Evolutionary conservation across 2,329 filamentous ascomycete genomes (phyloP).

Genomic region (Penicillium decumbens): DNA sequence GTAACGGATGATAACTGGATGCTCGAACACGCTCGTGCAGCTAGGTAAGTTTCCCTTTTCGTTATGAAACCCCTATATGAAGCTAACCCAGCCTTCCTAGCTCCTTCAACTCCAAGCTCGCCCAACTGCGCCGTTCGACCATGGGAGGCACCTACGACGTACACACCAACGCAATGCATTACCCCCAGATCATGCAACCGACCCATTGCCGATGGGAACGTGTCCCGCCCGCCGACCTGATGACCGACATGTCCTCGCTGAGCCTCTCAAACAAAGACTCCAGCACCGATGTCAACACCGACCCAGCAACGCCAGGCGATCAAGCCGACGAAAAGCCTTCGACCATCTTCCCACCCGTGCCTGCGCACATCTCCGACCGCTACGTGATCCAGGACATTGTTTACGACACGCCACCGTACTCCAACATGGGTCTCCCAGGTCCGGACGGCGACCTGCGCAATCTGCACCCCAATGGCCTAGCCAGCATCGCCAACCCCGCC

Average conservation of each 20-base stretch:
- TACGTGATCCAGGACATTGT: constrained; percentile 60
- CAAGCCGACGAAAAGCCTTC: constrained; percentile 4
- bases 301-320: constrained; percentile 6
- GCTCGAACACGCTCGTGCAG: constrained; percentile 85
- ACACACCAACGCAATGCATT: constrained; percentile 89
- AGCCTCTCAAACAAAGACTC: constrained; percentile 25
- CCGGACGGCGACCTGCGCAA: constrained; percentile 37
- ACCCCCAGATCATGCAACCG: constrained; percentile 81
- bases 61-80: constrained; percentile 1
- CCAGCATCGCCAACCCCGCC: constrained; percentile 33
- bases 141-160: constrained; percentile 80
- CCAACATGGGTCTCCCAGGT: constrained; percentile 57
- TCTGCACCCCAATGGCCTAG: constrained; percentile 42
- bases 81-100: constrained; percentile 46
- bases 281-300: constrained; percentile 12
- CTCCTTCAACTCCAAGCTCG: constrained; percentile 74
- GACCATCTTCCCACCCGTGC: constrained; percentile 51
- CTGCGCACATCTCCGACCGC: constrained; percentile 56
- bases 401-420: constrained; percentile 55
- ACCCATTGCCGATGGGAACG: constrained; percentile 80
- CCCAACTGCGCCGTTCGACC: constrained; percentile 63
- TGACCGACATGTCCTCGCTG: constrained; percentile 33
- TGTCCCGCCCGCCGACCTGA: constrained; percentile 49
- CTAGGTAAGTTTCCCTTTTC: constrained; percentile 59
- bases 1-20: constrained; percentile 96